A percentile compares a stretch with the other conserved stretches of the same genome.
These are phyloP conservation scores for Ilex paraguariensis DNA, from an alignment of 305 asterid species.

Conservation along the genomic window DNA sequence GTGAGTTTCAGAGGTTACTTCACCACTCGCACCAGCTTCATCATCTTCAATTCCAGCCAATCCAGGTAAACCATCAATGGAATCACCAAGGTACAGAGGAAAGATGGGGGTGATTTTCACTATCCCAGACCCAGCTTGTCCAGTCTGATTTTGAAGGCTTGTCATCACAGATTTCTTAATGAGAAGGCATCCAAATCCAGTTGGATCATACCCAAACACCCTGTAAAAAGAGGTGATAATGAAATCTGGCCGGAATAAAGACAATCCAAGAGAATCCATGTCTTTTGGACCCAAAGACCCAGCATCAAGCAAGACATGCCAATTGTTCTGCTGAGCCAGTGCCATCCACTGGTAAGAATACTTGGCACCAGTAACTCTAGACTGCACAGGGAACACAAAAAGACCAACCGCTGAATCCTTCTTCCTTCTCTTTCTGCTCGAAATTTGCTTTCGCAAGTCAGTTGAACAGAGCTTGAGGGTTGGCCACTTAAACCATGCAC, in stretches of 20 bases:
- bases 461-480: slow-evolving; percentile 88
- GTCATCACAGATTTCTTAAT: slow-evolving; percentile 89
- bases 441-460: slow-evolving; percentile 78
- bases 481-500: slow-evolving; percentile 99
- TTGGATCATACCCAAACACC: slow-evolving; percentile 92
- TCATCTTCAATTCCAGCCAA: slow-evolving; percentile 50
- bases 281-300: slow-evolving; percentile 97
- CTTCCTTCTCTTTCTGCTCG: slow-evolving; percentile 65
- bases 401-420: slow-evolving; percentile 92
- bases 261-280: slow-evolving; percentile 96
- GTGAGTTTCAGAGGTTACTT: slow-evolving; percentile 46
- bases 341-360: slow-evolving; percentile 99
- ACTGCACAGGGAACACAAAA: slow-evolving; percentile 92
- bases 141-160: slow-evolving; percentile 78
- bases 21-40: slow-evolving; percentile 50
- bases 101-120: slow-evolving; percentile 87
- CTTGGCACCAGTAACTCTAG: slow-evolving; percentile 92
- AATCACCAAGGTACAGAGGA: slow-evolving; percentile 84
- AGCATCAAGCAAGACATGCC: slow-evolving; percentile 97
- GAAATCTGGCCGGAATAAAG: slow-evolving; percentile 90
- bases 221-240: slow-evolving; percentile 85
- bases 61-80: slow-evolving; percentile 80
- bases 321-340: slow-evolving; percentile 93
- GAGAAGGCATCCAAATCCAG: slow-evolving; percentile 94
- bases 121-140: slow-evolving; percentile 89